Evolutionary conservation across 2,329 filamentous ascomycete genomes (phyloP).

Genomic region (Nannizziopsis barbatae): DNA sequence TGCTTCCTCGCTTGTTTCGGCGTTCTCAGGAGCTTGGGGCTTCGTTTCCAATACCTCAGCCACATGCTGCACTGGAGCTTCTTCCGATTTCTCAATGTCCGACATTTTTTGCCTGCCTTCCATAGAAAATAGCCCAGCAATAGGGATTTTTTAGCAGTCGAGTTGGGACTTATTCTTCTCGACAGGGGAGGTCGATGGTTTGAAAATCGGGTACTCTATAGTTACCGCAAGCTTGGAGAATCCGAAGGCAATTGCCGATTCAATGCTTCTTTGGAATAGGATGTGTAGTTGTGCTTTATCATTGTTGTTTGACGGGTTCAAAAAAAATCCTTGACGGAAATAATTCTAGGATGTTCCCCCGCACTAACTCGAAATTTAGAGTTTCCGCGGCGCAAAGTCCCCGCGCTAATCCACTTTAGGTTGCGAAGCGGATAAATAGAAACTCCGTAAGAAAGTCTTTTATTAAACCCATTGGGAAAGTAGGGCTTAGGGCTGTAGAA

Average conservation of each 20-base stretch:
- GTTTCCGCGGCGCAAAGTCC: constrained; percentile 14
- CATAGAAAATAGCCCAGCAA: neutral
- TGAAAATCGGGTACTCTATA: no score
- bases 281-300: no score
- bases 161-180: no score
- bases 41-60: constrained; percentile 1
- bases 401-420: constrained; percentile 27
- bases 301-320: no score
- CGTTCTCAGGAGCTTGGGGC: neutral
- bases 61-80: neutral
- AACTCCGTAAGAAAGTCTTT: neutral
- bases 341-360: neutral
- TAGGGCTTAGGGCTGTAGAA: constrained; percentile 35
- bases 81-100: neutral
- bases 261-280: no score
- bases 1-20: constrained; percentile 10
- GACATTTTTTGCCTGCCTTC: neutral
- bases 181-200: no score
- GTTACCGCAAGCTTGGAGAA: no score
- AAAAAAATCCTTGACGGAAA: no score
- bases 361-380: neutral
- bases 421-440: constrained; percentile 13
- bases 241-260: no score
- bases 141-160: no score
- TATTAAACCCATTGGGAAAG: neutral